phyloP scores from a whole-genome alignment of 1,284 basidiomycete species.

The Naganishia sp. region DNA sequence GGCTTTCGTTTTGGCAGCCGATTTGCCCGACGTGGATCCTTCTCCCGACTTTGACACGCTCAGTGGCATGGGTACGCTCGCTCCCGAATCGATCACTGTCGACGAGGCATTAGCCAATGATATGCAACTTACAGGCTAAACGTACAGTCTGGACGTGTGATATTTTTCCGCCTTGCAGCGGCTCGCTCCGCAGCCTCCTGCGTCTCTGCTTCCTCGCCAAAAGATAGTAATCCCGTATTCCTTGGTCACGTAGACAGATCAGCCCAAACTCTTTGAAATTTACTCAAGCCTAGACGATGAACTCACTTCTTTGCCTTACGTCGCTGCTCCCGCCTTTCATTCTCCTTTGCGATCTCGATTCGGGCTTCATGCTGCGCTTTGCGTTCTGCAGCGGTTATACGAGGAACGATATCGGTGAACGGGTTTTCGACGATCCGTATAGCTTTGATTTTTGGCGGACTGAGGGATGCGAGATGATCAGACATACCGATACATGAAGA shows the following conservation, averaged over 20 bases:
- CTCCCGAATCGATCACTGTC: slow-evolving; percentile 30
- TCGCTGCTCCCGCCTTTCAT: slow-evolving; percentile 69
- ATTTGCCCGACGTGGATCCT: slow-evolving; percentile 1
- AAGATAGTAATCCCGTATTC: slow-evolving; percentile 82
- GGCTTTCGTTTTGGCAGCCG: background rate
- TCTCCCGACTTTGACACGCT: background rate
- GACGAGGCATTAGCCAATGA: background rate
- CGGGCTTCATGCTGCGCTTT: slow-evolving; percentile 75
- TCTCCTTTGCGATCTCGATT: slow-evolving; percentile 70
- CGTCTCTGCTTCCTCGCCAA: slow-evolving; percentile 74
- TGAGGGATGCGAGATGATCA: slow-evolving; percentile 42
- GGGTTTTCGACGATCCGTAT: slow-evolving; percentile 87
- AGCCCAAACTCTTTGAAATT: background rate
- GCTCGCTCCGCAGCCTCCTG: slow-evolving; percentile 56
- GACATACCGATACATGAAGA: too few relatives aligned
- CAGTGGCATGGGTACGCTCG: slow-evolving; percentile 37
- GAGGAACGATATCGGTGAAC: slow-evolving; percentile 88
- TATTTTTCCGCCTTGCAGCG: slow-evolving; percentile 67
- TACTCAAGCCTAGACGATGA: background rate
- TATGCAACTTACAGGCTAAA: slow-evolving; percentile 33
- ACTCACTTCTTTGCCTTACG: slow-evolving; percentile 80
- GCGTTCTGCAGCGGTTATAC: slow-evolving; percentile 92
- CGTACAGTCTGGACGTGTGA: slow-evolving; percentile 77
- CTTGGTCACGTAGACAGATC: slow-evolving; percentile 54
- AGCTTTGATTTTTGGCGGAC: slow-evolving; percentile 83